Evolutionary conservation across 768 basidiomycete genomes (phyloP).

Genomic region (Rubroboletus satanas): DNA sequence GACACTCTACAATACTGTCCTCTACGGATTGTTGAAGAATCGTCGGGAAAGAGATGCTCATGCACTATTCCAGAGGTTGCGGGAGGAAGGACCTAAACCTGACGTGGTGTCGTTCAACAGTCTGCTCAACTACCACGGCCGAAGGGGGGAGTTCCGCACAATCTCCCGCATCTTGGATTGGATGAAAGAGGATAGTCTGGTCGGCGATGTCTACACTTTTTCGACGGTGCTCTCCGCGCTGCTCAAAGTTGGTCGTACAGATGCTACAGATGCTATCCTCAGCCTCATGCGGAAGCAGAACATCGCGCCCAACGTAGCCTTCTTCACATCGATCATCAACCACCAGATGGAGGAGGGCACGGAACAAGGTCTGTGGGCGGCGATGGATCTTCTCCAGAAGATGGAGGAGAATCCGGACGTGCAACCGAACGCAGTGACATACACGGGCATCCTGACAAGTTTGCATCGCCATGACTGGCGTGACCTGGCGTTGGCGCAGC

Average conservation of each 20-base stretch:
- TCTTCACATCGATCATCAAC: slow-evolving; percentile 78
- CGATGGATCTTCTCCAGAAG: slow-evolving; percentile 62
- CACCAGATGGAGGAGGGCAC: slow-evolving; percentile 59
- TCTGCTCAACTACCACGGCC: slow-evolving; percentile 64
- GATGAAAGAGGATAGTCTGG: slow-evolving; percentile 51
- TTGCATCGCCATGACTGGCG: slow-evolving; percentile 60
- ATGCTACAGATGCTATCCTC: slow-evolving; percentile 63
- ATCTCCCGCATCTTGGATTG: slow-evolving; percentile 55
- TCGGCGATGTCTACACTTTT: slow-evolving; percentile 81
- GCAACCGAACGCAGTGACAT: slow-evolving; percentile 75
- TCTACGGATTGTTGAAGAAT: slow-evolving; percentile 60
- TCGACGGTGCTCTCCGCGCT: slow-evolving; percentile 81
- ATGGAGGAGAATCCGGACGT: slow-evolving; percentile 63
- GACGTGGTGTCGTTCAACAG: slow-evolving; percentile 81
- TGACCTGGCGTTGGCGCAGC: slow-evolving; percentile 40
- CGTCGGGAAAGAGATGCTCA: slow-evolving; percentile 39
- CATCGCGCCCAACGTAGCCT: slow-evolving; percentile 68
- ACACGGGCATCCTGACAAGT: slow-evolving; percentile 73
- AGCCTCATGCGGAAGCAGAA: slow-evolving; percentile 74
- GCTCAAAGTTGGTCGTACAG: slow-evolving; percentile 60
- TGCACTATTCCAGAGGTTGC: slow-evolving; percentile 43
- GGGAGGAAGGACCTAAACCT: slow-evolving; percentile 51
- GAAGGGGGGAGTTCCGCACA: slow-evolving; percentile 56
- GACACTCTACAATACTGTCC: slow-evolving; percentile 67
- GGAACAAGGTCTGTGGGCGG: slow-evolving; percentile 52